phyloP scores from a whole-genome alignment of 306 rosid species.

The Quillaja saponaria region DNA sequence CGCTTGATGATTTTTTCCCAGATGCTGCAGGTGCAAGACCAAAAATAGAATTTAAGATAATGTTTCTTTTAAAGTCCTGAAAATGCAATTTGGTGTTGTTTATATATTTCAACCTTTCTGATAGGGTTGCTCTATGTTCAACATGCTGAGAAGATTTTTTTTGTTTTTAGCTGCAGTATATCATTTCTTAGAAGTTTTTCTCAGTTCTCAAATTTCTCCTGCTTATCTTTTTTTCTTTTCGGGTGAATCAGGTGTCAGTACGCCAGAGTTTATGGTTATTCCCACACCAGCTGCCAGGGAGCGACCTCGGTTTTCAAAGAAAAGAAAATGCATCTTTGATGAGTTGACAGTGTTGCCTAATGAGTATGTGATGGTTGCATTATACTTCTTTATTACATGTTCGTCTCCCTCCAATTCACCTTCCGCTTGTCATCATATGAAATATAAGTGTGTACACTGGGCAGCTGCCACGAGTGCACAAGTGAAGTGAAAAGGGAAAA shows the following conservation, averaged over 20 bases:
- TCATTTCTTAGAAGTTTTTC: background rate
- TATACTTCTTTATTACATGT: constrained; percentile 1
- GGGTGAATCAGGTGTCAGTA: constrained; percentile 47
- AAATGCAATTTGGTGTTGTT: background rate
- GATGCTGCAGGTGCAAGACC: constrained; percentile 43
- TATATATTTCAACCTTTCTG: background rate
- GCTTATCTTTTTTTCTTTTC: constrained; percentile 10
- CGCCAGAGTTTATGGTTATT: constrained; percentile 44
- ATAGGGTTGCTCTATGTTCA: too few species aligned
- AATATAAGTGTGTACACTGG: too few species aligned
- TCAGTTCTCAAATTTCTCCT: background rate
- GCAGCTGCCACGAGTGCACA: too few species aligned
- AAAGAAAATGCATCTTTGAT: constrained; percentile 65
- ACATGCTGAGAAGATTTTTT: constrained; percentile 10
- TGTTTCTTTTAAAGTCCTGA: constrained; percentile 9
- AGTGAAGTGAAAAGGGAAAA: too few species aligned
- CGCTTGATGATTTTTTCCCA: constrained; percentile 41
- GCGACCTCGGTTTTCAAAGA: constrained; percentile 41
- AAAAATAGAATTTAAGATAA: constrained; percentile 25
- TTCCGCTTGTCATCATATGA: too few species aligned
- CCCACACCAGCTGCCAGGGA: constrained; percentile 60
- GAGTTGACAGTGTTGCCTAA: constrained; percentile 44
- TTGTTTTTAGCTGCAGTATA: background rate
- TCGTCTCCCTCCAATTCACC: background rate
- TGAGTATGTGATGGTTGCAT: constrained; percentile 51